These are phyloP conservation scores for Pestalotiopsis sp. DNA, from an alignment of 2,329 filamentous ascomycete genomes.

Conservation along the genomic window DNA sequence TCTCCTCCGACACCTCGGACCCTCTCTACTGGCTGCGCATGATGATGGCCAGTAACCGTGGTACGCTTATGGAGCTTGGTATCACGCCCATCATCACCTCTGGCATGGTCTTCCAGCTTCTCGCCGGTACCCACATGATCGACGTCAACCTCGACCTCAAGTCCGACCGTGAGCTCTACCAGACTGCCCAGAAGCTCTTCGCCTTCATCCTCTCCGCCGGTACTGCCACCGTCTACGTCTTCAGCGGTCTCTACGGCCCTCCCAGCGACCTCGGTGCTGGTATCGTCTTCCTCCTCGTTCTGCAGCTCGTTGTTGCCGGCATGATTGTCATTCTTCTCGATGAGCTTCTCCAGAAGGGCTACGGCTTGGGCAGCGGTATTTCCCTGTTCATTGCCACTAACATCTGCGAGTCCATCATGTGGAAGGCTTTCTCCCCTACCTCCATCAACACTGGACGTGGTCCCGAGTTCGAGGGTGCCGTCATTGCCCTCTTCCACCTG, in stretches of 20 bases:
- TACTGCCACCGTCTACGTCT: conserved; percentile 96
- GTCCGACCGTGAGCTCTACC: conserved; percentile 99
- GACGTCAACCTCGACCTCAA: conserved; percentile 99
- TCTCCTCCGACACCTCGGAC: conserved; percentile 97
- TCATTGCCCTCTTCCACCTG: conserved; percentile 97
- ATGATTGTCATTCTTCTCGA: conserved; percentile 99
- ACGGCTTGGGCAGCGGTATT: conserved; percentile 97
- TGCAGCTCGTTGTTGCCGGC: conserved; percentile 96
- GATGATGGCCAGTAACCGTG: conserved; percentile 99
- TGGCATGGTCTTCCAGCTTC: conserved; percentile 99
- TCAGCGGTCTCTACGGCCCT: conserved; percentile 96
- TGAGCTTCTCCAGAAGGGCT: conserved; percentile 98
- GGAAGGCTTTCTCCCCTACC: conserved; percentile 99
- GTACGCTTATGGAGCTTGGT: conserved; percentile 94
- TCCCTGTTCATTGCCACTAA: conserved; percentile 99
- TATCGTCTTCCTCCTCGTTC: conserved; percentile 96
- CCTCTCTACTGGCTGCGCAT: conserved; percentile 99
- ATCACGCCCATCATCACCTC: conserved; percentile 99
- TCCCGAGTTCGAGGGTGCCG: conserved; percentile 97
- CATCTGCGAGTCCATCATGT: conserved; percentile 99
- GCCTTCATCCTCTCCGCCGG: conserved; percentile 97
- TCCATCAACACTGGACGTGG: conserved; percentile 99
- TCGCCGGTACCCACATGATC: conserved; percentile 98
- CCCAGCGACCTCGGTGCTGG: conserved; percentile 95
- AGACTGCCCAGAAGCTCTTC: conserved; percentile 98